These are phyloP conservation scores for Davidsoniella virescens DNA, from an alignment of 2,329 filamentous ascomycete genomes.

Conservation along the genomic window DNA sequence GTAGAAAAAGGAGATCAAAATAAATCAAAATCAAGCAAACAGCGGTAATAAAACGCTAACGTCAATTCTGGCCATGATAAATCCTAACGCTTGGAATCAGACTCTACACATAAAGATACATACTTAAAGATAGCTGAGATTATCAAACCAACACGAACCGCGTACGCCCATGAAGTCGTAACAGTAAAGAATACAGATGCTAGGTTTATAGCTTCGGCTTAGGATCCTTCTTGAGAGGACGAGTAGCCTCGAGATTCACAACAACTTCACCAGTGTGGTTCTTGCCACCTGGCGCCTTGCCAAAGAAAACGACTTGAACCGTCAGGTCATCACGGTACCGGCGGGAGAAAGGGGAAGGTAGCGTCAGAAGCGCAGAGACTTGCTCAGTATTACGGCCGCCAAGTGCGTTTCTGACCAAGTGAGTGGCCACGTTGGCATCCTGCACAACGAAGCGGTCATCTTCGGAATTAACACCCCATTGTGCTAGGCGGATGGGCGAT, in stretches of 20 bases:
- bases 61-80: no score
- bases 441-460: constrained; percentile 78
- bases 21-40: no score
- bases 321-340: constrained; percentile 91
- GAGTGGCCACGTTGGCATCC: constrained; percentile 92
- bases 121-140: no score
- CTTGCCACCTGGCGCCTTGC: constrained; percentile 47
- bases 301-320: constrained; percentile 97
- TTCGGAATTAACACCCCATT: constrained; percentile 70
- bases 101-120: no score
- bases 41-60: no score
- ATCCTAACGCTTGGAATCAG: no score
- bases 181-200: no score
- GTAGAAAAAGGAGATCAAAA: no score
- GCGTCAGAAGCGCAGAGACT: constrained; percentile 76
- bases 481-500: constrained; percentile 71
- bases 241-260: constrained; percentile 71
- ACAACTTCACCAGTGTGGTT: constrained; percentile 52
- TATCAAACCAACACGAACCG: no score
- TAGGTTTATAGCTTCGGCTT: constrained; percentile 25
- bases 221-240: constrained; percentile 19
- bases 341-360: constrained; percentile 80
- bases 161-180: no score
- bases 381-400: constrained; percentile 89
- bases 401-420: constrained; percentile 85